Evolutionary conservation across 345 rosid species (phyloP).

Genomic region (Gynandropsis gynandra): DNA sequence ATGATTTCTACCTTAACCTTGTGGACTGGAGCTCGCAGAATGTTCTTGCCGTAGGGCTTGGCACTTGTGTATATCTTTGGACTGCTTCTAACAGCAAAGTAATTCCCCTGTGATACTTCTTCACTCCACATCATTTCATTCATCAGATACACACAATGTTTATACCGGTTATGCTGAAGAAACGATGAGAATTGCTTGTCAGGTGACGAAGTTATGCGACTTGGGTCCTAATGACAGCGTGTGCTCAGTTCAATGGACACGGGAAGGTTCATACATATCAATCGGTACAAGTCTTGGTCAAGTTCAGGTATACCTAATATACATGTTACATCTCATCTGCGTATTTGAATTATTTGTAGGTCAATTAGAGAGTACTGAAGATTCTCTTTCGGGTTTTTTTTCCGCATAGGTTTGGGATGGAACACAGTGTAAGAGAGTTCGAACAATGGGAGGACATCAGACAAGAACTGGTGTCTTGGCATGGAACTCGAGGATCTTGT

Average conservation of each 20-base stretch:
- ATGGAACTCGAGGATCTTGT: slow-evolving; percentile 77
- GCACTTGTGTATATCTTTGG: slow-evolving; percentile 96
- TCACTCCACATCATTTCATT: too few relatives aligned
- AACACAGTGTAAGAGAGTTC: slow-evolving; percentile 66
- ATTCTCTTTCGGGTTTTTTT: background rate
- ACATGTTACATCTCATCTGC: background rate
- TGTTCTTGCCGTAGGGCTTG: slow-evolving; percentile 91
- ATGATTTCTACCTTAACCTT: slow-evolving; percentile 90
- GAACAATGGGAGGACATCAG: slow-evolving; percentile 92
- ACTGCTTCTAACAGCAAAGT: slow-evolving; percentile 95
- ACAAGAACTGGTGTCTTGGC: slow-evolving; percentile 94
- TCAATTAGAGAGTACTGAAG: background rate
- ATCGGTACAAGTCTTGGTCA: slow-evolving; percentile 79
- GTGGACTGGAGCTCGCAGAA: slow-evolving; percentile 99
- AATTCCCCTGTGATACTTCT: slow-evolving; percentile 19
- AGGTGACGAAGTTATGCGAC: slow-evolving; percentile 96
- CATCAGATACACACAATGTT: too few relatives aligned
- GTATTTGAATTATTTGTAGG: background rate
- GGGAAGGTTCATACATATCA: slow-evolving; percentile 90
- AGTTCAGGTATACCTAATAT: slow-evolving; percentile 71
- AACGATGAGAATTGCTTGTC: background rate
- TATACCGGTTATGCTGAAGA: too few relatives aligned
- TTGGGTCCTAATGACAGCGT: slow-evolving; percentile 81
- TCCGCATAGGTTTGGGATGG: slow-evolving; percentile 82
- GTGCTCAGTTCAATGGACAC: slow-evolving; percentile 91